These are phyloP conservation scores for Penicillium mononematosum DNA, from an alignment of 495 filamentous ascomycete species.

Conservation along the genomic window DNA sequence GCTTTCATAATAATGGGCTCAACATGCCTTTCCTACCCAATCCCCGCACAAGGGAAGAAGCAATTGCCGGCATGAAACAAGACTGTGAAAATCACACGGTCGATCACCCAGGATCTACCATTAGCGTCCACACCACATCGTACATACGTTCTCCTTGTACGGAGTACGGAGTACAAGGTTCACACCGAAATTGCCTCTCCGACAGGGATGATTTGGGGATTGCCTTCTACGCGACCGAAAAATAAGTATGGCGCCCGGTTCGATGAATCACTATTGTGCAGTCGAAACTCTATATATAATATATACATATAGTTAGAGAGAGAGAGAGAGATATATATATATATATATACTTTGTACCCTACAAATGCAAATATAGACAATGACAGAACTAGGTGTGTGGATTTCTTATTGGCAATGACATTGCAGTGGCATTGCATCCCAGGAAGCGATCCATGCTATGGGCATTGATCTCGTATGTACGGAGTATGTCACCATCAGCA, in stretches of 20 bases:
- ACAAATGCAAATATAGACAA: not conserved
- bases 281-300: not conserved
- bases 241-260: not conserved
- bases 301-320: too few species aligned
- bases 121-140: conserved; percentile 16
- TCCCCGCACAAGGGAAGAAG: conserved; percentile 14
- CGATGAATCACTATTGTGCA: not conserved
- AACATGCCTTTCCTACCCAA: conserved; percentile 7
- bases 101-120: conserved; percentile 30
- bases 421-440: not conserved
- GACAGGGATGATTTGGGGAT: conserved; percentile 1
- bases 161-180: too few species aligned
- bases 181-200: not conserved
- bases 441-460: conserved; percentile 1
- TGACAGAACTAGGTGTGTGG: not conserved
- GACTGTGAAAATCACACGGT: conserved; percentile 6
- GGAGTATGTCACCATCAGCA: too few species aligned
- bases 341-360: not conserved
- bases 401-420: not conserved
- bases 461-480: conserved; percentile 4
- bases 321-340: not conserved
- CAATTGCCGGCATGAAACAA: conserved; percentile 19
- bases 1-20: conserved; percentile 5
- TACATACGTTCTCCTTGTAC: not conserved
- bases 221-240: not conserved